These are phyloP conservation scores for Spathaspora hagerdaliae DNA, from an alignment of 805 yeast species.

Conservation along the genomic window DNA sequence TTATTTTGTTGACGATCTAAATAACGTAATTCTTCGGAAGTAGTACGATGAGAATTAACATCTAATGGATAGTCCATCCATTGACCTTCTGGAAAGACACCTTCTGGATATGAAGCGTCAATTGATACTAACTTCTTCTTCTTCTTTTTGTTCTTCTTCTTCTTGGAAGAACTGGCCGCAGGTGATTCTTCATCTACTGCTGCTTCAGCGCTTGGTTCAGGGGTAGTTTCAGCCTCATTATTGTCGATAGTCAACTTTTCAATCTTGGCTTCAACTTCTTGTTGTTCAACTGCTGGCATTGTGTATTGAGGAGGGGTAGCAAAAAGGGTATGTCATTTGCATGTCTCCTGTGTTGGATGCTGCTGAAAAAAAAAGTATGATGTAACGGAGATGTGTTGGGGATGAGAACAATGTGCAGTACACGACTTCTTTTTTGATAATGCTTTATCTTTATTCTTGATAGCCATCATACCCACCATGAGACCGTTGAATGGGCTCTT, in stretches of 20 bases:
- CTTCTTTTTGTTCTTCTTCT: conserved; percentile 48
- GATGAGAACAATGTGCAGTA: no score
- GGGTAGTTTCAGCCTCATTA: background rate
- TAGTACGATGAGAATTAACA: conserved; percentile 62
- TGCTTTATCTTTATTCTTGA: no score
- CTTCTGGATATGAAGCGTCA: conserved; percentile 63
- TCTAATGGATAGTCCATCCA: conserved; percentile 76
- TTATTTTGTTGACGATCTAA: conserved; percentile 59
- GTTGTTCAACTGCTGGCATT: background rate
- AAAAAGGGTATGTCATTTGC: no score
- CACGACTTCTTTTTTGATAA: no score
- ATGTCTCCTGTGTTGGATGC: no score
- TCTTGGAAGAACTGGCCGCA: conserved; percentile 7
- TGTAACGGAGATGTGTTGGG: no score
- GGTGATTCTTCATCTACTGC: conserved; percentile 38
- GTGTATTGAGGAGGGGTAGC: background rate
- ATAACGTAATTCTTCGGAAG: conserved; percentile 83
- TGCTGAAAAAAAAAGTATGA: no score
- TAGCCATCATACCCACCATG: no score
- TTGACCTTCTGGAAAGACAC: conserved; percentile 81
- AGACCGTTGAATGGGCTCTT: no score
- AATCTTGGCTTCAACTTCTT: conserved; percentile 9
- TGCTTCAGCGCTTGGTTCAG: conserved; percentile 21
- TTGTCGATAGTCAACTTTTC: conserved; percentile 9
- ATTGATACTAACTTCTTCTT: conserved; percentile 59